Evolutionary conservation across 352 stramenopile genomes (phyloP).

Genomic region (Phytophthora kernoviae): DNA sequence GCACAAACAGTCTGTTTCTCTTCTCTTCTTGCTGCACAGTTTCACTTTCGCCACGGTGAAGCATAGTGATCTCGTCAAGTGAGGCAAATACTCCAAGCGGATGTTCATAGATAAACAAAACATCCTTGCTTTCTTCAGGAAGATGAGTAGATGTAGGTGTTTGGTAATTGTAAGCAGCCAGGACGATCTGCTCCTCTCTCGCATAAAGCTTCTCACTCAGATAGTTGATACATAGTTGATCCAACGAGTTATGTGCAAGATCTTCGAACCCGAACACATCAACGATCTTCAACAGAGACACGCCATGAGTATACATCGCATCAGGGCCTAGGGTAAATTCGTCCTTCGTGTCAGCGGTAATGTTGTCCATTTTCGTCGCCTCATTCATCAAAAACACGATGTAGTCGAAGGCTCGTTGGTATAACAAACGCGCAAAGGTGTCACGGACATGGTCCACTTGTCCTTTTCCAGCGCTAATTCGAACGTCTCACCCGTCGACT

Average conservation of each 20-base stretch:
- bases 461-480: slow-evolving; percentile 50
- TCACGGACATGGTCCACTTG: slow-evolving; percentile 57
- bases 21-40: slow-evolving; percentile 53
- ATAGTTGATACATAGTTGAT: slow-evolving; percentile 86
- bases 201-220: slow-evolving; percentile 77
- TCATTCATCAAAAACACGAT: slow-evolving; percentile 57
- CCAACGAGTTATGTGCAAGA: slow-evolving; percentile 67
- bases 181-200: slow-evolving; percentile 42
- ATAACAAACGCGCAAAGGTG: slow-evolving; percentile 63
- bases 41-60: slow-evolving; percentile 63
- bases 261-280: slow-evolving; percentile 83
- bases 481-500: slow-evolving; percentile 57
- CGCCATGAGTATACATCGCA: slow-evolving; percentile 1
- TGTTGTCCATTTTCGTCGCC: slow-evolving; percentile 32
- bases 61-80: slow-evolving; percentile 69
- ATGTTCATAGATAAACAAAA: slow-evolving; percentile 57
- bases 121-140: slow-evolving; percentile 19
- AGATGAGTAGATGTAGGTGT: not conserved
- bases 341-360: not conserved
- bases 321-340: not conserved
- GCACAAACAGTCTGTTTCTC: slow-evolving; percentile 70
- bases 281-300: slow-evolving; percentile 52
- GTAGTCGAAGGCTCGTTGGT: slow-evolving; percentile 53
- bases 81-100: slow-evolving; percentile 62
- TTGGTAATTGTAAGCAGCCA: slow-evolving; percentile 12